Evolutionary conservation across 2,329 filamentous ascomycete species (phyloP).

Genomic region (Sclerotinia sclerotiorum): DNA sequence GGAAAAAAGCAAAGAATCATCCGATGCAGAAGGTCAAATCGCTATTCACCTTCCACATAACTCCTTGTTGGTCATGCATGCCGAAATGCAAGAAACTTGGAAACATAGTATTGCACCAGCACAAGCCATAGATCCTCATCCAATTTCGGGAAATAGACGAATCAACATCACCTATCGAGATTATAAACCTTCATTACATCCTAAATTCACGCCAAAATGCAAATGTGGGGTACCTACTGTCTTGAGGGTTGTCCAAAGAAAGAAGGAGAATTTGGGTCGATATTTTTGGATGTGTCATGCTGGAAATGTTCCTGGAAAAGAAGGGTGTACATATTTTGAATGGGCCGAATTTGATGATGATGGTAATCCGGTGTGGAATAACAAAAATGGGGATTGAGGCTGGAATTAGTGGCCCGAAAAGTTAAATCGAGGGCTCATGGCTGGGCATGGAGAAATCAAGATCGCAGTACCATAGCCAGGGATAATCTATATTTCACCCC

Average conservation of each 20-base stretch:
- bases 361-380: slow-evolving; percentile 69
- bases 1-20: slow-evolving; percentile 43
- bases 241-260: slow-evolving; percentile 76
- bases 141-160: slow-evolving; percentile 72
- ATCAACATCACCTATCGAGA: slow-evolving; percentile 95
- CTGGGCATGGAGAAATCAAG: not conserved
- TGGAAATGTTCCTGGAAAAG: slow-evolving; percentile 66
- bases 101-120: slow-evolving; percentile 84
- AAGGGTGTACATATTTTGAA: slow-evolving; percentile 74
- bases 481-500: not conserved
- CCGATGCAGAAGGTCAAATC: slow-evolving; percentile 78
- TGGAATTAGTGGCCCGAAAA: not conserved
- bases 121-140: slow-evolving; percentile 77
- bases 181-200: slow-evolving; percentile 76
- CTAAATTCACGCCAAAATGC: slow-evolving; percentile 75
- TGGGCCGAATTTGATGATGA: slow-evolving; percentile 89
- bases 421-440: not conserved
- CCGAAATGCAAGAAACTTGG: slow-evolving; percentile 97
- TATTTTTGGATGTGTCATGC: slow-evolving; percentile 96
- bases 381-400: not conserved
- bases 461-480: not conserved
- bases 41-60: slow-evolving; percentile 94
- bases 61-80: slow-evolving; percentile 91
- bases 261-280: slow-evolving; percentile 70
- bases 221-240: slow-evolving; percentile 67